Evolutionary conservation across 306 rosid species (phyloP), one percentile per base, ranked within the genome.

Genomic region (Sophora flavescens): DNA sequence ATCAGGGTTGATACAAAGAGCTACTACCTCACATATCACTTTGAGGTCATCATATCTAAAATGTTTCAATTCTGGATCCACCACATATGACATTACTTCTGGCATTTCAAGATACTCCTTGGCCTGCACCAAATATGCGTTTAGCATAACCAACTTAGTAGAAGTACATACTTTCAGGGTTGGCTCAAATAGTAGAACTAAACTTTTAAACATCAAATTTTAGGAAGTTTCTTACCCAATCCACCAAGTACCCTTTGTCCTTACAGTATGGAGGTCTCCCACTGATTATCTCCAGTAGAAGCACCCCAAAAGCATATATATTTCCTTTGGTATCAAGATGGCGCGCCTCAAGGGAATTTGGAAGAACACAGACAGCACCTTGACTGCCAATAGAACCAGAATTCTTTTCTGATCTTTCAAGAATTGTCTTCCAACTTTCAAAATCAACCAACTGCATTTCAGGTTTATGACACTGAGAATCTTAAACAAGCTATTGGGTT

Each of bases 391-490:
- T 81, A 35, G 97, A 64, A 68, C 91, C 93, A 2, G 94, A 89
- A 80, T 91, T 89, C 80, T 86, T 91, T 80, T 92, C 99, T 18
- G 96, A 91, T 87, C 98, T 88, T 56, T 86, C 89, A 67, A 96
- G 91, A 80, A 96, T 92, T 64, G 96, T 82, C 87, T 96, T 96
- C 98, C 99, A 96, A 85, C 98, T 87, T 84, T 96, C 99, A 81
- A 96, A 96, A 81, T 96, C 98, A 82, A 96, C 93, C 78, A 96
- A 80, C 99, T 96, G 89, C 87, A 86, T 57, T 63, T 59, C 26
- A 70, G 62, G 50, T 59, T 70, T 28, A 39, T 10, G 12, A 44
- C 57, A 54, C 54, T 66, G 67, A 76, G 72, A 85, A 53, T 42
- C 45, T 69, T 53, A 16, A 73, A 71, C 59, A 72, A 75, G 47